Evolutionary conservation across 1,139 yeast species (phyloP).

Genomic region (Candida frijolesensis): DNA sequence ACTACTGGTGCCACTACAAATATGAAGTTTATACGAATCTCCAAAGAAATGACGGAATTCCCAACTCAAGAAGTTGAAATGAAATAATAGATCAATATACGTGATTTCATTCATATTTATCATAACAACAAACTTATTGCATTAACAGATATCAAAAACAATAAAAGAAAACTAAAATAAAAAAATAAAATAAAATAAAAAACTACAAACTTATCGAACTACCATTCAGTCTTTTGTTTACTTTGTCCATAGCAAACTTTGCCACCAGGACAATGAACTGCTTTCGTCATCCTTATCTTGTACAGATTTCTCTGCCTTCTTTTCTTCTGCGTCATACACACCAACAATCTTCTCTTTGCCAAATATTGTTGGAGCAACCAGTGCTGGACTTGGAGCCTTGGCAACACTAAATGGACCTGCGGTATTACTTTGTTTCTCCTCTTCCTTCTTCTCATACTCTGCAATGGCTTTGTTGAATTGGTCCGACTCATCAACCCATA

Average conservation of each 20-base stretch:
- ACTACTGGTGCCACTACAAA: slow-evolving; percentile 76
- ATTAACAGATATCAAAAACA: neutral
- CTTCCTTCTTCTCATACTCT: slow-evolving; percentile 5
- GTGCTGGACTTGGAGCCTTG: neutral
- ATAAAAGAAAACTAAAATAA: neutral
- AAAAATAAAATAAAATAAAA: neutral
- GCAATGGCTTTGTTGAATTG: slow-evolving; percentile 5
- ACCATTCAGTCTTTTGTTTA: neutral
- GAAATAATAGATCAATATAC: slow-evolving; percentile 9
- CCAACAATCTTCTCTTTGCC: slow-evolving; percentile 5
- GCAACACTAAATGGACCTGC: slow-evolving; percentile 7
- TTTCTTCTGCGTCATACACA: neutral
- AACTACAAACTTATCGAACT: neutral
- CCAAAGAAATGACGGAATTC: slow-evolving; percentile 32
- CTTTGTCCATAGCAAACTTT: slow-evolving; percentile 4
- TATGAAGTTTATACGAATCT: slow-evolving; percentile 48
- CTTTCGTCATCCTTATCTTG: neutral
- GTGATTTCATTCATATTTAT: neutral
- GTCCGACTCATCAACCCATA: slow-evolving; percentile 22
- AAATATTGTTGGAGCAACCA: slow-evolving; percentile 1
- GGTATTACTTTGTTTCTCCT: neutral
- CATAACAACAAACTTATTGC: neutral
- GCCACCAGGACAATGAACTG: neutral
- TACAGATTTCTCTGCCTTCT: neutral
- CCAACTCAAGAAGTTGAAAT: slow-evolving; percentile 31